Conservation (phyloP, 2,329 filamentous ascomycete genomes). For the Fusarium pininemorale region DNA sequence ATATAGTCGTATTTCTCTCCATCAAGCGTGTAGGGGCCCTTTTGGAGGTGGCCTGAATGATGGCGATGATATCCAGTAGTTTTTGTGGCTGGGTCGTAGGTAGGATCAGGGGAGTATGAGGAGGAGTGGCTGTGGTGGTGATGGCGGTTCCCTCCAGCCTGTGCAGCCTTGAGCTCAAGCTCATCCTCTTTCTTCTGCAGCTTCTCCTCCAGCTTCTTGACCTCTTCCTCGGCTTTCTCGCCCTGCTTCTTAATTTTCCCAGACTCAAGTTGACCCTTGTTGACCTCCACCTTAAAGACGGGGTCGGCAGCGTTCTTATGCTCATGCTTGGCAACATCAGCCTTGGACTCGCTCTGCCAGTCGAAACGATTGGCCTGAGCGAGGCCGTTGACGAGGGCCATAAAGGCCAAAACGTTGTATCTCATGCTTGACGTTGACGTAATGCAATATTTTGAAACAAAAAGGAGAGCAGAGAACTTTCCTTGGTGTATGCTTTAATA, state of each 20-base stretch:
- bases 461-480: slow-evolving; percentile 6
- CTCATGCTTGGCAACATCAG: slow-evolving; percentile 1
- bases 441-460: not conserved
- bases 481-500: not conserved
- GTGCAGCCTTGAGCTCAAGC: not conserved
- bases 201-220: not conserved
- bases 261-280: not conserved
- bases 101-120: not conserved
- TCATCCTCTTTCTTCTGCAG: slow-evolving; percentile 5
- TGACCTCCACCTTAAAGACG: not conserved
- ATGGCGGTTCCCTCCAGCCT: not conserved
- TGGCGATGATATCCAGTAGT: slow-evolving; percentile 2
- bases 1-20: slow-evolving; percentile 24
- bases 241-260: not conserved
- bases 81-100: not conserved
- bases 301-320: not conserved
- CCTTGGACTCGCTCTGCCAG: slow-evolving; percentile 1
- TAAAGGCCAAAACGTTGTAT: slow-evolving; percentile 34
- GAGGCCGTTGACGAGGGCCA: slow-evolving; percentile 37
- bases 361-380: slow-evolving; percentile 30
- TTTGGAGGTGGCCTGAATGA: not conserved
- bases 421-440: slow-evolving; percentile 30
- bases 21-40: not conserved
- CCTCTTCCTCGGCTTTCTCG: not conserved
- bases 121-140: not conserved